Conservation (phyloP, 495 filamentous ascomycete genomes). For the Podospora fimiseda region DNA sequence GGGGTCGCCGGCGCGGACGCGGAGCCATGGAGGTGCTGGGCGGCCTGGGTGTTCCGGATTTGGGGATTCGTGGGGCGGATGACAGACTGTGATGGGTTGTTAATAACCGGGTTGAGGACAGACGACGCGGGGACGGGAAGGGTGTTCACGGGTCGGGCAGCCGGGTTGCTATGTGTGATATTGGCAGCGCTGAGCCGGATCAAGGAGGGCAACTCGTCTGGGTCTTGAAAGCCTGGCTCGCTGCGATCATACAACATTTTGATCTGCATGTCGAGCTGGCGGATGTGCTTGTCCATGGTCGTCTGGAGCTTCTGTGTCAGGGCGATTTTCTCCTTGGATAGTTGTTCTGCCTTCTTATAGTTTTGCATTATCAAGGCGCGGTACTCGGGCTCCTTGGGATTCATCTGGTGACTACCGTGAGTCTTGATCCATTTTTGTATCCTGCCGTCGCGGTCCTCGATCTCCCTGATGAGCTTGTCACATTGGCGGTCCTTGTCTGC, state of each 20-base stretch:
- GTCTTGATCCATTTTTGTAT: constrained; percentile 87
- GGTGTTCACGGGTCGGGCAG: constrained; percentile 34
- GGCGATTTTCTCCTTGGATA: constrained; percentile 83
- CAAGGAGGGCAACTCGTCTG: constrained; percentile 69
- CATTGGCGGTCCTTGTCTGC: constrained; percentile 79
- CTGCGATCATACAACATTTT: constrained; percentile 74
- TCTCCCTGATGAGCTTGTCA: constrained; percentile 63
- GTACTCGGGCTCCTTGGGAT: constrained; percentile 80
- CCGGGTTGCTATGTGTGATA: constrained; percentile 31
- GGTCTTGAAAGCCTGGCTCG: constrained; percentile 66
- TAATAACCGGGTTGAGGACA: constrained; percentile 41
- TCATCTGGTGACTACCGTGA: constrained; percentile 72
- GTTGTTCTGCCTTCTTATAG: constrained; percentile 60
- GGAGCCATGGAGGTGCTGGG: constrained; percentile 38
- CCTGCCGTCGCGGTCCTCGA: constrained; percentile 69
- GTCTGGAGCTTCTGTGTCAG: constrained; percentile 70
- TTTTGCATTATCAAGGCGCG: constrained; percentile 63
- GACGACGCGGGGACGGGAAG: constrained; percentile 33
- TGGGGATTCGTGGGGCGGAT: constrained; percentile 35
- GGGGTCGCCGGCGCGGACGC: constrained; percentile 63
- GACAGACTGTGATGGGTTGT: constrained; percentile 33
- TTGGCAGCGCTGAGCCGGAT: constrained; percentile 54
- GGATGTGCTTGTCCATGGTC: constrained; percentile 82
- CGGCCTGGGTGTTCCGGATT: constrained; percentile 32
- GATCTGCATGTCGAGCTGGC: constrained; percentile 79